Conservation (phyloP, 2,329 filamentous ascomycete species). For the Arthrobotrys sinensis region DNA sequence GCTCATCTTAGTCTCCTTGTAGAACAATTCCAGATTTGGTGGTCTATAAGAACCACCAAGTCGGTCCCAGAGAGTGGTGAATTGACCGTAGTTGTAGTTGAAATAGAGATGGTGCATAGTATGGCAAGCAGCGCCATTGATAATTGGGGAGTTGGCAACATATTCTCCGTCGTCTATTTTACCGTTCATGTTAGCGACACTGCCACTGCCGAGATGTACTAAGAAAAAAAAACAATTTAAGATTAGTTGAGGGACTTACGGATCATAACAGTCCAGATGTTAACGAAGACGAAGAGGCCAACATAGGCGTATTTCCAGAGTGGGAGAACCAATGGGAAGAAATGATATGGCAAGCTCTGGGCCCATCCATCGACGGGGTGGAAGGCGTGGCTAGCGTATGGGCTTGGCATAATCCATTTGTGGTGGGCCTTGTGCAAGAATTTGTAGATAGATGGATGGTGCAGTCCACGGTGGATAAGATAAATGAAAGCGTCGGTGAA, state of each 20-base stretch:
- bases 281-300: conserved; percentile 88
- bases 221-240: background rate
- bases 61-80: conserved; percentile 92
- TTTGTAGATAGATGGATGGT: conserved; percentile 87
- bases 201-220: conserved; percentile 11
- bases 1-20: conserved; percentile 87
- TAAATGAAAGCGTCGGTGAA: conserved; percentile 95
- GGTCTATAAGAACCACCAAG: conserved; percentile 87
- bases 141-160: conserved; percentile 86
- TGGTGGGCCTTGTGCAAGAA: conserved; percentile 95
- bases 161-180: conserved; percentile 87
- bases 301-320: conserved; percentile 92
- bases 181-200: conserved; percentile 19
- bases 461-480: conserved; percentile 88
- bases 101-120: conserved; percentile 90
- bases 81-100: conserved; percentile 95
- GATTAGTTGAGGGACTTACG: conserved; percentile 66
- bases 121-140: conserved; percentile 96
- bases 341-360: conserved; percentile 90
- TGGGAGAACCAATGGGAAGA: conserved; percentile 93
- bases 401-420: conserved; percentile 99
- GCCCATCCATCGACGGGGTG: conserved; percentile 92
- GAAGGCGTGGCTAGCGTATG: conserved; percentile 93
- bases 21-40: conserved; percentile 88
- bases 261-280: conserved; percentile 97